Evolutionary conservation across 2,329 filamentous ascomycete genomes (phyloP), one percentile per base, ranked within the genome.

Genomic region (Neopestalotiopsis sp.): DNA sequence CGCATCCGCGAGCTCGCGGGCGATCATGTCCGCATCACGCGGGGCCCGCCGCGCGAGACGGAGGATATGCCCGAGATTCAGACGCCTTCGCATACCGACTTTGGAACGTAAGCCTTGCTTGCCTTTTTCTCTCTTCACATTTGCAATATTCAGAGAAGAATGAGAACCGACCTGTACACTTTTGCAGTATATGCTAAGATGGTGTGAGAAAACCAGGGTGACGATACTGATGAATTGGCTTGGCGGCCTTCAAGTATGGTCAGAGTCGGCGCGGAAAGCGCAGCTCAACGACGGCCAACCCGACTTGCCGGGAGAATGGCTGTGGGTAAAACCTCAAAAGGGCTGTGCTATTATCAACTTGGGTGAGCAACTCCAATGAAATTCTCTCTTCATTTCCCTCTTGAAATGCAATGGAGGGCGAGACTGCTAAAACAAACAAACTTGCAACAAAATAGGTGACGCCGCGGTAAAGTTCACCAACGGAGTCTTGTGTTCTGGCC

Each of bases 211-310:
- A 7, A 38, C 1, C 63, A 80, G 78, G 2, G 75, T 82, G 62
- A 81, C 79, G 9, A 69, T 82, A 28, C 72, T 82, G 28, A 81
- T 81, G 76, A 82, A 81, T 69, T 79, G 77, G 77, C 74, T 81
- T 20, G 81, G 79, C 49, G 80, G 81, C 3, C 73, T 82, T 17
- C 80, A 82, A 67, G 77, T 82, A 28, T 79, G 75, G 72, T 77
- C 75, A 2, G 72, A 75, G 57, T 78, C 77, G 3, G 67, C 75
- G 14, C 75, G 75, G 24, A 72, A 70, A 49, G 77, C 75, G 3
- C 66, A 71, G 28, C 69, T 77, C 9, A 67, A 68, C 42, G 67
- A 74, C 30, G 70, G 72, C 17, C 72, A 78, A 62, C 76, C 76
- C 49, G 74, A 77, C 63, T 70, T 69, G 1, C 72, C 75, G 4